Evolutionary conservation across 345 rosid genomes (phyloP).

Genomic region (Excoecaria cochinchinensis): DNA sequence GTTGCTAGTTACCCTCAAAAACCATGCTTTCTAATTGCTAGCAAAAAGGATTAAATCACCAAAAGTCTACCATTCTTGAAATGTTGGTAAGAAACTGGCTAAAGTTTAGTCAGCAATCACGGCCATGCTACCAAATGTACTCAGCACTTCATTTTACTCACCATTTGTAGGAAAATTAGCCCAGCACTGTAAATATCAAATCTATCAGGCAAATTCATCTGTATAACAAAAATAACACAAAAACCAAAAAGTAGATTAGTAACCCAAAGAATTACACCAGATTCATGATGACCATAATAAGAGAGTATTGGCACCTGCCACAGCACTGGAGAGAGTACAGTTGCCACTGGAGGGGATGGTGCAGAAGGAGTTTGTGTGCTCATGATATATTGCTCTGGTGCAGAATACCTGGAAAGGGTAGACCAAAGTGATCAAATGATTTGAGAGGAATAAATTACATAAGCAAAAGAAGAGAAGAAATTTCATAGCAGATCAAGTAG

Average conservation of each 20-base stretch:
- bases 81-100: not conserved
- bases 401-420: constrained; percentile 62
- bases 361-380: constrained; percentile 99
- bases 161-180: constrained; percentile 93
- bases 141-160: constrained; percentile 32
- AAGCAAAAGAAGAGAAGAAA: not conserved
- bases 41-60: not conserved
- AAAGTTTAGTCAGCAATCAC: not conserved
- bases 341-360: constrained; percentile 94
- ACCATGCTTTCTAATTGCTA: not conserved
- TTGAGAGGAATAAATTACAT: not conserved
- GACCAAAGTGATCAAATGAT: constrained; percentile 11
- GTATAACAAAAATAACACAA: constrained; percentile 30
- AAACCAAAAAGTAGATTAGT: constrained; percentile 15
- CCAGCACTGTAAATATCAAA: constrained; percentile 93
- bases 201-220: constrained; percentile 95
- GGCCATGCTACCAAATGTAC: not conserved
- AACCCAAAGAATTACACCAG: constrained; percentile 16
- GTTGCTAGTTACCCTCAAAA: not conserved
- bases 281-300: constrained; percentile 7
- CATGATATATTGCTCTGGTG: constrained; percentile 99
- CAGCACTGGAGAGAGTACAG: constrained; percentile 91
- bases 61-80: not conserved
- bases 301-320: constrained; percentile 73
- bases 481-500: not conserved